phyloP scores from a whole-genome alignment of 2,329 filamentous ascomycete genomes.

The Pseudocercospora fuligena region DNA sequence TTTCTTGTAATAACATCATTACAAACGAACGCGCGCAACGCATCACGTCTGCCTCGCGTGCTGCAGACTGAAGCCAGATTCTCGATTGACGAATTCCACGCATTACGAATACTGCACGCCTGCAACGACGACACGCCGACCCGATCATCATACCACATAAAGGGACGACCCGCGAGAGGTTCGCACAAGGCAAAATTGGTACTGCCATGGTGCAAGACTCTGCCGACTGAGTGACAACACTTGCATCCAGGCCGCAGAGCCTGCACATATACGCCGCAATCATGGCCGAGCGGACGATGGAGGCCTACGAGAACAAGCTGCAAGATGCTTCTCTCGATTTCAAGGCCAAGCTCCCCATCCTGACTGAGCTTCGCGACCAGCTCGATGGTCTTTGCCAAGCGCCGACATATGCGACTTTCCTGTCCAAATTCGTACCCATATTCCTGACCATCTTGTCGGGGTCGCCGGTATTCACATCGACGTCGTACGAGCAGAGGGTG shows the following conservation, averaged over 20 bases:
- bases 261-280: constrained; percentile 13
- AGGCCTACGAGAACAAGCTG: constrained; percentile 54
- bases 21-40: not conserved
- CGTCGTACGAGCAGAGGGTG: constrained; percentile 89
- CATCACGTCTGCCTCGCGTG: not conserved
- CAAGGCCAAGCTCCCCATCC: constrained; percentile 79
- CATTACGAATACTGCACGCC: not conserved
- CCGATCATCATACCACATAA: not conserved
- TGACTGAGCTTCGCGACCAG: constrained; percentile 84
- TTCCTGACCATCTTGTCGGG: constrained; percentile 85
- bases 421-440: constrained; percentile 86
- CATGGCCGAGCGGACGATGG: constrained; percentile 50
- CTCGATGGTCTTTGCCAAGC: constrained; percentile 86
- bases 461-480: constrained; percentile 87
- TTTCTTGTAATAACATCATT: not conserved
- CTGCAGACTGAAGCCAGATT: not conserved
- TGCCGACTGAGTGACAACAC: constrained; percentile 7
- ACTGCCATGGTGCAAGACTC: constrained; percentile 1
- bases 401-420: constrained; percentile 76
- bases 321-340: constrained; percentile 63
- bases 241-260: constrained; percentile 11
- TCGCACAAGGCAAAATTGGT: not conserved
- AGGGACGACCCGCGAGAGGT: not conserved
- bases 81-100: not conserved
- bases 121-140: not conserved